Base-by-base conservation (phyloP, 2,329 filamentous ascomycete species). In the Paracorniculantispora psalliotae region DNA sequence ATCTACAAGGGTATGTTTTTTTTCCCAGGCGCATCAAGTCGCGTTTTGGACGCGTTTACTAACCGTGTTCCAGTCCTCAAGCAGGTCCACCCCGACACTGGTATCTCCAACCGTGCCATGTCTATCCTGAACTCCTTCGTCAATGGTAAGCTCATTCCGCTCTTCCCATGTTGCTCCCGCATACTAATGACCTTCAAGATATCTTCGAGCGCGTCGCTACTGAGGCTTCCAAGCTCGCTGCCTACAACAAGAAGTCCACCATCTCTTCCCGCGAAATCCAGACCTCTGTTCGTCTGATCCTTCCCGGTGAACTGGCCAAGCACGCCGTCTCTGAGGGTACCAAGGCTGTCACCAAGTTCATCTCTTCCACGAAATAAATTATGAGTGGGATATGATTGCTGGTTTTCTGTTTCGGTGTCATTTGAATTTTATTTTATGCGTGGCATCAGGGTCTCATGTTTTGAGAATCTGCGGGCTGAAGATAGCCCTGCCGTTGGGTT, bases 191-290 rank as follows among this genome's bases (percentile, higher is more conserved):
- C 12, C 4, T 0, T 49, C 21, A 63, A 94, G 92, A 99, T 73
- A 99, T 99, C 77, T 99, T 99, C 77, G 94, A 99, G 88, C 92
- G 94, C 70, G 93, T 99, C 69, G 94, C 94, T 66, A 97, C 94
- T 61, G 94, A 99, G 81, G 94, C 94, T 55, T 96, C 91, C 76
- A 99, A 99, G 89, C 89, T 99, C 63, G 94, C 94, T 69, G 94
- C 94, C 65, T 99, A 99, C 86, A 99, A 99, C 89, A 99, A 97
- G 90, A 99, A 99, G 86, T 97, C 93, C 54, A 99, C 94, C 76
- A 99, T 99, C 81, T 97, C 93, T 57, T 97, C 94, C 68, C 90
- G 94, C 73, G 94, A 99, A 82, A 99, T 99, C 75, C 94, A 99
- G 86, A 99, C 94, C 70, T 97, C 94, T 69, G 94, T 99, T 70